Conservation (phyloP, 2,329 filamentous ascomycete species). For the Daldinia eschscholtzii region DNA sequence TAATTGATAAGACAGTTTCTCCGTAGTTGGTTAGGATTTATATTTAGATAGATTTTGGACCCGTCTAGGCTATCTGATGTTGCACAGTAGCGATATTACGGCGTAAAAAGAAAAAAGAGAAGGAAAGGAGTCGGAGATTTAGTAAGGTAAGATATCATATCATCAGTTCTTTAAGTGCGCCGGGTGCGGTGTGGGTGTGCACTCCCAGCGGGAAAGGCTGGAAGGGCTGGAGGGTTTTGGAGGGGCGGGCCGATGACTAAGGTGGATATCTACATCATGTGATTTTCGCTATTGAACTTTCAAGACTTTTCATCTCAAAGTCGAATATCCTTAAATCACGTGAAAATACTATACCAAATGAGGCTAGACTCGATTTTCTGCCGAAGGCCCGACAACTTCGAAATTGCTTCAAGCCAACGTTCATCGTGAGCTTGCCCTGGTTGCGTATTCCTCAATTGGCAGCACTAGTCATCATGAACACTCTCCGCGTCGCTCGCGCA, state of each 20-base stretch:
- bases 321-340: constrained; percentile 46
- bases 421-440: constrained; percentile 57
- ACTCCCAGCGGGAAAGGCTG: background rate
- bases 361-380: constrained; percentile 47
- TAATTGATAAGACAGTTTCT: background rate
- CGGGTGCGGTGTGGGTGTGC: background rate
- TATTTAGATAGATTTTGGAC: background rate
- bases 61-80: background rate
- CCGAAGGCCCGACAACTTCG: constrained; percentile 49
- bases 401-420: constrained; percentile 62
- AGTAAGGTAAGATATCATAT: background rate
- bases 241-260: constrained; percentile 26
- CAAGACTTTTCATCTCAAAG: background rate
- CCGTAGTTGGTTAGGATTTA: background rate
- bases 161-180: background rate
- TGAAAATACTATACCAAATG: constrained; percentile 58
- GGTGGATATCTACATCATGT: constrained; percentile 20
- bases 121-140: constrained; percentile 1
- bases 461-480: constrained; percentile 82
- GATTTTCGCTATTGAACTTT: constrained; percentile 5
- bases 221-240: background rate
- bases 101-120: background rate
- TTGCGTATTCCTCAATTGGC: constrained; percentile 64
- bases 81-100: background rate
- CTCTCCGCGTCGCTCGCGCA: constrained; percentile 89